Evolutionary conservation across 176 grass and related monocot genomes (phyloP), one percentile per base, ranked within the genome.

Genomic region (Carex cristatella): DNA sequence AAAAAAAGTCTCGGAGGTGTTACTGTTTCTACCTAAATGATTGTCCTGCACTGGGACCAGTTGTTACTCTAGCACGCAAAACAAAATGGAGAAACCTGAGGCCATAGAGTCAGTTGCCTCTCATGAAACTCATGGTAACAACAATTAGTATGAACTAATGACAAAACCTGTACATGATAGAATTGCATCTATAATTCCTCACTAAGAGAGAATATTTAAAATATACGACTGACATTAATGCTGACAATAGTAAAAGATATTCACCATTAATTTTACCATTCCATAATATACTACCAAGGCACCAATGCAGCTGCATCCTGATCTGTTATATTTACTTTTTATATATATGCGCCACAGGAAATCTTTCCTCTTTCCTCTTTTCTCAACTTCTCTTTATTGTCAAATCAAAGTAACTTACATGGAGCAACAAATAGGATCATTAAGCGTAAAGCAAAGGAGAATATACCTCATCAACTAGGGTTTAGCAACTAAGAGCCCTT

Each of bases 391-490:
- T 68, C 31, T 32, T 18, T 70, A 42, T 8, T 70, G 35, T 70
- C 67, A 70, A 42, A 40, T 70, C 37, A 70, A 3, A 42, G 5
- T 56, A 16, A 57, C 74, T 33, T 79, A 31, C 3, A 16, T 78
- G 7, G 48, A 76, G 51, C 74, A 79, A 37, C 74, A 57, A 78
- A 83, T 61, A 6, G 23, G 30, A 44, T 75, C 23, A 77, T 85
- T 77, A 82, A 78, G 53, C 3, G 40, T 87, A 87, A 87, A 83
- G 65, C 72, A 54, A 49, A 54, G 28, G 58, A 75, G 80, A 83
- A 87, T 87, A 83, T 87, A 51, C 86, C 80, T 8, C 35, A 14
- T 35, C 69, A 63, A 87, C 33, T 65, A 84, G 57, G 23, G 59
- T 78, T 87, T 66, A 74, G 15, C 42, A 56, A 83, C 56, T 76